A percentile compares a stretch with the other conserved stretches of the same genome.
Evolutionary conservation across 257 asterid species (phyloP).

Genomic region (Eucommia ulmoides): DNA sequence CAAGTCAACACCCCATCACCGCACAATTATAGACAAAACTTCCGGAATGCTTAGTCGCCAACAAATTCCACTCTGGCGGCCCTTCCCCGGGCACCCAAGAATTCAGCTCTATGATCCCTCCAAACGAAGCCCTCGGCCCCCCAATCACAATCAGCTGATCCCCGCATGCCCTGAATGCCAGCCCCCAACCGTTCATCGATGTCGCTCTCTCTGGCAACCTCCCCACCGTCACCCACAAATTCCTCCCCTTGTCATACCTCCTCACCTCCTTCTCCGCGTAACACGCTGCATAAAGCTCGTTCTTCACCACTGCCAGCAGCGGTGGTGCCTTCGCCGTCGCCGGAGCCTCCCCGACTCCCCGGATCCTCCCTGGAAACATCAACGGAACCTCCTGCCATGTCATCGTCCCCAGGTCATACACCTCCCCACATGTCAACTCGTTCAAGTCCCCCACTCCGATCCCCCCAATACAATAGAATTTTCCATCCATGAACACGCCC

Average conservation of each 20-base stretch:
- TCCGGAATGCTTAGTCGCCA: conserved; percentile 22
- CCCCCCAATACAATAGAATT: conserved; percentile 73
- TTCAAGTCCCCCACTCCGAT: conserved; percentile 33
- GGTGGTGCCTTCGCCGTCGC: conserved; percentile 74
- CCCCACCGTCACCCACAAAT: conserved; percentile 45
- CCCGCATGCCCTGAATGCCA: conserved; percentile 87
- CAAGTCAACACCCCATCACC: conserved; percentile 28
- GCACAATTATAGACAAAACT: conserved; percentile 12
- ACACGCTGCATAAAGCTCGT: conserved; percentile 69
- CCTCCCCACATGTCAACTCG: conserved; percentile 63
- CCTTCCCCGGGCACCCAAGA: conserved; percentile 64
- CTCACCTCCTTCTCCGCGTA: conserved; percentile 49
- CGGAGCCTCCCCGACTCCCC: conserved; percentile 23
- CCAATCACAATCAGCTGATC: conserved; percentile 67
- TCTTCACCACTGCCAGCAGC: conserved; percentile 67
- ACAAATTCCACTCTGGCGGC: conserved; percentile 43
- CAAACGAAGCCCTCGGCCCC: conserved; percentile 49
- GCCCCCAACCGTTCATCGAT: conserved; percentile 82
- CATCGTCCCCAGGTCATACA: conserved; percentile 35
- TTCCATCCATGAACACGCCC: conserved; percentile 73
- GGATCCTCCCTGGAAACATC: conserved; percentile 50
- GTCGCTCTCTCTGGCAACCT: conserved; percentile 59
- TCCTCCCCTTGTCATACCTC: conserved; percentile 38
- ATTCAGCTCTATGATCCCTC: conserved; percentile 60
- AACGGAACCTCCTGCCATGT: conserved; percentile 45